These are phyloP conservation scores for Inga oerstediana DNA, from an alignment of 306 rosid genomes.

Conservation along the genomic window DNA sequence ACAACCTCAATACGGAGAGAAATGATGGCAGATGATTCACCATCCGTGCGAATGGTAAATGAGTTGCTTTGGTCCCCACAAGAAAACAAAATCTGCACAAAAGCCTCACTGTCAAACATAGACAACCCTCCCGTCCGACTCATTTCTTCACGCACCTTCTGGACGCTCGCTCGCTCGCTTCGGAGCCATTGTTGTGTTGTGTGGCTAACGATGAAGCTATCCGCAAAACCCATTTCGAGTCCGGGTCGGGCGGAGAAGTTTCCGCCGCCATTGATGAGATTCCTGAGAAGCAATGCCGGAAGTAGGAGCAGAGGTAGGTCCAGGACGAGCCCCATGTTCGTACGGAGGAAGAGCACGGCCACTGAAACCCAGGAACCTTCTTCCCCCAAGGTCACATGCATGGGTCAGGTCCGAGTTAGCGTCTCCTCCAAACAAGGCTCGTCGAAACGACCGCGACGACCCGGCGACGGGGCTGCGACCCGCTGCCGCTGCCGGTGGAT, in stretches of 20 bases:
- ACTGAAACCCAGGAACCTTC: slow-evolving; percentile 88
- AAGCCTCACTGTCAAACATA: not conserved
- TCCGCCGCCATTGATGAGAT: slow-evolving; percentile 93
- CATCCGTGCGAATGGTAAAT: slow-evolving; percentile 56
- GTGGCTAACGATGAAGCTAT: slow-evolving; percentile 51
- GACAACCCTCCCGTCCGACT: not conserved
- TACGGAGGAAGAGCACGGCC: slow-evolving; percentile 62
- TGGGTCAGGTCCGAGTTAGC: slow-evolving; percentile 80
- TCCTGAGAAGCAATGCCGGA: slow-evolving; percentile 64
- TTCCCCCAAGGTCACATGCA: slow-evolving; percentile 94
- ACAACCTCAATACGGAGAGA: slow-evolving; percentile 36
- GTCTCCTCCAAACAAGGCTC: slow-evolving; percentile 49
- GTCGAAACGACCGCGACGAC: not conserved
- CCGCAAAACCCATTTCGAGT: slow-evolving; percentile 73
- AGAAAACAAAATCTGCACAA: not conserved
- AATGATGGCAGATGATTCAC: slow-evolving; percentile 44
- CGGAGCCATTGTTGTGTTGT: not conserved
- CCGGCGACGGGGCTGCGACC: slow-evolving; percentile 8
- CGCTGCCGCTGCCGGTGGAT: slow-evolving; percentile 50
- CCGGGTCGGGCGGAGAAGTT: slow-evolving; percentile 83
- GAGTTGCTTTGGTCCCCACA: not conserved
- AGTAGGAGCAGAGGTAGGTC: slow-evolving; percentile 81
- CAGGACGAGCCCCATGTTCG: slow-evolving; percentile 68
- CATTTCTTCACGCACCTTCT: not conserved
- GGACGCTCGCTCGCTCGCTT: not conserved